Evolutionary conservation across 1,284 basidiomycete species (phyloP).

Genomic region (Fomitiporia mediterranea): DNA sequence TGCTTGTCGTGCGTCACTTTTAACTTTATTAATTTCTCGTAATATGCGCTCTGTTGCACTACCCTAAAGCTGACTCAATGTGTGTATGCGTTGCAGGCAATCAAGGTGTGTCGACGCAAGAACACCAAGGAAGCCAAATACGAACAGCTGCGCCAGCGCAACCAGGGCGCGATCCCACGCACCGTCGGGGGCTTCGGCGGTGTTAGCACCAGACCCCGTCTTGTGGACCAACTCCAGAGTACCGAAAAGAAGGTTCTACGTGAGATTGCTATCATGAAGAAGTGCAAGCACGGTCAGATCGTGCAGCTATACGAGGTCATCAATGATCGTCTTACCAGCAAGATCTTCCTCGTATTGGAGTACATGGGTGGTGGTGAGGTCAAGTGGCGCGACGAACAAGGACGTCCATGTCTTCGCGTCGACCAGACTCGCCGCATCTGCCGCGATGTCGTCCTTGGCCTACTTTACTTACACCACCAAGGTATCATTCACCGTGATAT

Average conservation of each 20-base stretch:
- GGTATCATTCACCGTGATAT: constrained; percentile 99
- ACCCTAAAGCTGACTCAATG: not conserved
- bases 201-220: constrained; percentile 29
- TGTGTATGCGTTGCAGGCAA: constrained; percentile 51
- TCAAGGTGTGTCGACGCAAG: constrained; percentile 69
- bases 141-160: constrained; percentile 50
- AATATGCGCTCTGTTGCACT: not conserved
- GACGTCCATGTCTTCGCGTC: constrained; percentile 72
- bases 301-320: constrained; percentile 93
- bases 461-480: constrained; percentile 94
- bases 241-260: constrained; percentile 79
- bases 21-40: constrained; percentile 14
- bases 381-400: constrained; percentile 71
- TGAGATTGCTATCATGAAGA: constrained; percentile 99
- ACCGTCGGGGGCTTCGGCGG: constrained; percentile 35
- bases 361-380: constrained; percentile 95
- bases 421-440: constrained; percentile 83
- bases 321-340: constrained; percentile 85
- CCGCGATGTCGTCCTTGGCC: constrained; percentile 88
- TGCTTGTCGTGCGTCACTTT: constrained; percentile 35
- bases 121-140: constrained; percentile 51
- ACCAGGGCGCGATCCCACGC: constrained; percentile 33
- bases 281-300: constrained; percentile 87
- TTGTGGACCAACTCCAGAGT: constrained; percentile 59
- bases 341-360: constrained; percentile 97